Percentiles rank a stretch among this genome's conserved stretches.
Evolutionary conservation across 805 yeast genomes (phyloP).

Genomic region (Kregervanrija delftensis): DNA sequence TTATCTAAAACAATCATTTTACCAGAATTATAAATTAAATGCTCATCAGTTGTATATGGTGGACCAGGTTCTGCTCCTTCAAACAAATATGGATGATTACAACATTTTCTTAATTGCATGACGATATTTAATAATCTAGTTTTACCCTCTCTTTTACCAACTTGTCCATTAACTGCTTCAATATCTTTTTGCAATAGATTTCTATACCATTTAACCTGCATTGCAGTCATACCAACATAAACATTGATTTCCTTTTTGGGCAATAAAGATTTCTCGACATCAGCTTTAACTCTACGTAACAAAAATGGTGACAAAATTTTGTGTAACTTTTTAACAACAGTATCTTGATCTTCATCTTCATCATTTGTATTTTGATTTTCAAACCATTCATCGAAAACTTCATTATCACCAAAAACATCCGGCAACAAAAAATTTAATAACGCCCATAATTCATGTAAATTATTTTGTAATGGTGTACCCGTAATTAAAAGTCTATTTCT

Average conservation of each 20-base stretch:
- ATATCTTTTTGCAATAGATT: conserved; percentile 85
- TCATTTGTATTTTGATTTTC: conserved; percentile 53
- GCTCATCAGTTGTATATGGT: conserved; percentile 94
- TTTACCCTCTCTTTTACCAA: conserved; percentile 90
- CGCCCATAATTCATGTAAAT: conserved; percentile 95
- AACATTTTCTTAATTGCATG: conserved; percentile 94
- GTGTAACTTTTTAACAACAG: conserved; percentile 82
- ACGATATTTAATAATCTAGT: conserved; percentile 88
- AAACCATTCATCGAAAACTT: conserved; percentile 90
- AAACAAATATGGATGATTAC: conserved; percentile 93
- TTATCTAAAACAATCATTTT: conserved; percentile 87
- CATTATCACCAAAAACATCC: conserved; percentile 90
- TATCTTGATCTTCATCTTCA: conserved; percentile 76
- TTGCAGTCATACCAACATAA: conserved; percentile 90
- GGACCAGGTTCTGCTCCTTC: conserved; percentile 99
- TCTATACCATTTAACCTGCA: conserved; percentile 92
- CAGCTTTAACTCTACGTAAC: conserved; percentile 83
- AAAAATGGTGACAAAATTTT: conserved; percentile 83
- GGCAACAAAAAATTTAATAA: conserved; percentile 83
- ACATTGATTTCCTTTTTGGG: conserved; percentile 89
- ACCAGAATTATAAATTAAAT: conserved; percentile 81
- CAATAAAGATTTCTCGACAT: conserved; percentile 82
- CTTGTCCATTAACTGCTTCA: conserved; percentile 93
- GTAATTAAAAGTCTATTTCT: conserved; percentile 81
- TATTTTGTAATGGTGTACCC: conserved; percentile 94